phyloP scores from a whole-genome alignment of 306 rosid genomes.

The Rosa lucieae region DNA sequence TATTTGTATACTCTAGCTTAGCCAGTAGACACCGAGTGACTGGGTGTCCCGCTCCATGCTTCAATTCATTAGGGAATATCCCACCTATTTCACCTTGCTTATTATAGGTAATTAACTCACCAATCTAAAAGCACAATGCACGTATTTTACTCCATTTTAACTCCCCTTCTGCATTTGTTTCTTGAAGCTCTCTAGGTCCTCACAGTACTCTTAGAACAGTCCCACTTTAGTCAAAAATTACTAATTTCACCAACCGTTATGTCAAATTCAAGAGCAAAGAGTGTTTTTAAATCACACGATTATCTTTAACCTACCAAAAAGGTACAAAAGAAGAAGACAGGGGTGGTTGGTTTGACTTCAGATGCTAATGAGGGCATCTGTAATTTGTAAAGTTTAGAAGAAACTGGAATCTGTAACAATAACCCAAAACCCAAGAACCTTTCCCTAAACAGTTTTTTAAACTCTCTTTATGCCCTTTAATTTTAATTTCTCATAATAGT shows the following conservation, averaged over 20 bases:
- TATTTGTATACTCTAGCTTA: not conserved
- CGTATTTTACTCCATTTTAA: not conserved
- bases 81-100: not conserved
- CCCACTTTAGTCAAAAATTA: not conserved
- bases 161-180: not conserved
- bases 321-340: not conserved
- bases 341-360: not conserved
- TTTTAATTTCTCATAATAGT: not conserved
- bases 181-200: not conserved
- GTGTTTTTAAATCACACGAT: not conserved
- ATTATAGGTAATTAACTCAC: not conserved
- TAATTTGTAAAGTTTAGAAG: not conserved
- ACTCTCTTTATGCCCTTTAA: not conserved
- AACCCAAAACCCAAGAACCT: not conserved
- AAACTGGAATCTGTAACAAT: not conserved
- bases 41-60: not conserved
- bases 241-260: not conserved
- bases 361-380: not conserved
- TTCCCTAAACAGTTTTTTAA: not conserved
- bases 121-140: not conserved
- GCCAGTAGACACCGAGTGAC: not conserved
- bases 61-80: not conserved
- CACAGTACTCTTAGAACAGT: not conserved
- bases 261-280: not conserved
- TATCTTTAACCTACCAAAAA: not conserved